These are phyloP conservation scores for Chaetomium fimeti DNA, from an alignment of 495 filamentous ascomycete species.

Conservation along the genomic window DNA sequence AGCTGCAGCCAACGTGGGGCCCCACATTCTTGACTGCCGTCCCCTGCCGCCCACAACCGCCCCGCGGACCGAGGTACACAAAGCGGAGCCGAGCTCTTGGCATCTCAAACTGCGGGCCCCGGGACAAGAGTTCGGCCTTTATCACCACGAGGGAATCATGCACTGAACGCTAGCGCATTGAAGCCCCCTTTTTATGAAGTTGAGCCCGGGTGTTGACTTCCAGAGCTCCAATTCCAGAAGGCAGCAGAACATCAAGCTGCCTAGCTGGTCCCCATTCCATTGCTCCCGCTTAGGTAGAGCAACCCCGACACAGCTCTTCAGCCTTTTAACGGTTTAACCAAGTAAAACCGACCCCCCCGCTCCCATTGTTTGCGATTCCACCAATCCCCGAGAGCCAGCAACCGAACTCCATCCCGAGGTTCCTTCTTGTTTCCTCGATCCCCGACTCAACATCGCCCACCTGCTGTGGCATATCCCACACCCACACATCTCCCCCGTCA, in stretches of 20 bases:
- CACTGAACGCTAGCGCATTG: not conserved
- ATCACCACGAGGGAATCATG: conserved; percentile 1
- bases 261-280: too few relatives aligned
- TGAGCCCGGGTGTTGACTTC: conserved; percentile 13
- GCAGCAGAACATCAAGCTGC: too few relatives aligned
- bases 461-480: not conserved
- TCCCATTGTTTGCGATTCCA: not conserved
- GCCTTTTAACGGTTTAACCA: too few relatives aligned
- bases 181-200: not conserved
- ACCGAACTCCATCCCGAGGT: not conserved
- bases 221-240: not conserved
- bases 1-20: not conserved
- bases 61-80: conserved; percentile 21
- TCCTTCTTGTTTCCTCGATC: not conserved
- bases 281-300: not conserved
- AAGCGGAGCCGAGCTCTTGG: conserved; percentile 21
- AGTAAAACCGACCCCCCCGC: not conserved
- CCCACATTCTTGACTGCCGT: conserved; percentile 8
- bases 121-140: conserved; percentile 3
- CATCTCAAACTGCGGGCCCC: not conserved
- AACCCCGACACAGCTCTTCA: not conserved
- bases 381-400: conserved; percentile 7
- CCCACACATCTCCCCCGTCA: too few relatives aligned
- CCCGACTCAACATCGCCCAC: not conserved
- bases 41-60: conserved; percentile 9